These are phyloP conservation scores for Rhamnella rubrinervis DNA, from an alignment of 331 rosid species.

Conservation along the genomic window DNA sequence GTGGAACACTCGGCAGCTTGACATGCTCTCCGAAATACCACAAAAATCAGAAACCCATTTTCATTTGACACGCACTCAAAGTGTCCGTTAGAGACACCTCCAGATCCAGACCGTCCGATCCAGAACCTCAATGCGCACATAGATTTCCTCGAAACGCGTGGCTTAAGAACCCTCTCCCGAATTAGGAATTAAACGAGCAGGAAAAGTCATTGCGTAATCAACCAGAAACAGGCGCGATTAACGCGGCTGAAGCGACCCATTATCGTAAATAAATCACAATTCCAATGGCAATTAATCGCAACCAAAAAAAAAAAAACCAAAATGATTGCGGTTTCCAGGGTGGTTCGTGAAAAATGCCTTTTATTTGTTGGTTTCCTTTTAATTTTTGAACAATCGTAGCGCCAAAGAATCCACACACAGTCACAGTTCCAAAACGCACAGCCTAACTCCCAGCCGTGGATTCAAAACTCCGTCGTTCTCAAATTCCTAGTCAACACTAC, in stretches of 20 bases:
- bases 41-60: no score
- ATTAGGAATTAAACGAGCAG: slow-evolving; percentile 19
- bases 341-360: neutral
- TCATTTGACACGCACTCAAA: neutral
- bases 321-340: slow-evolving; percentile 34
- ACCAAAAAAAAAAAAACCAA: slow-evolving; percentile 3
- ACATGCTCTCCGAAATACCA: neutral
- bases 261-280: slow-evolving; percentile 30
- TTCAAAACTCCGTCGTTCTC: no score
- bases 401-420: slow-evolving; percentile 25
- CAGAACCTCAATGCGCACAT: neutral
- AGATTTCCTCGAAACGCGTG: neutral
- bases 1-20: neutral
- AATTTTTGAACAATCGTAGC: slow-evolving; percentile 36
- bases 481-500: no score
- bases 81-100: neutral
- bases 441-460: no score
- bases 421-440: neutral
- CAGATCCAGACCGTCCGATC: neutral
- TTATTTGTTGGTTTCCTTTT: neutral
- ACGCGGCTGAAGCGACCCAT: slow-evolving; percentile 38
- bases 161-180: neutral
- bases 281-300: neutral
- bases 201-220: slow-evolving; percentile 28
- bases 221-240: slow-evolving; percentile 37